Conservation (phyloP, 345 rosid species). For the Salix arbutifolia region DNA sequence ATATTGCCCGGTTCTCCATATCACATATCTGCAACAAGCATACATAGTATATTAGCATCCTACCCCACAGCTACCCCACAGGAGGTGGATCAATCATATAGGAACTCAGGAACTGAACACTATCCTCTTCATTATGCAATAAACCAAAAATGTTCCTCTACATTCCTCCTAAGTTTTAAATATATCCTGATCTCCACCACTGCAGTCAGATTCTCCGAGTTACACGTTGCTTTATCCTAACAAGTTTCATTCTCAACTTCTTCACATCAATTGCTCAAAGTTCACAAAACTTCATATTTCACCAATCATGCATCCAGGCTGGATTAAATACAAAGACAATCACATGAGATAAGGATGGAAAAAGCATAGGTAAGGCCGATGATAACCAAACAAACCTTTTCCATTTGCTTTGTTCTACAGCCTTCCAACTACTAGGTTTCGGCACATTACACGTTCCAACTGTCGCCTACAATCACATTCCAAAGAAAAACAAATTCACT, state of each 20-base stretch:
- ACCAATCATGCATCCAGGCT: not conserved
- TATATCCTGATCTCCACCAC: not conserved
- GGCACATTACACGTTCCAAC: slow-evolving; percentile 82
- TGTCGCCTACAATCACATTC: slow-evolving; percentile 67
- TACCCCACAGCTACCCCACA: not conserved
- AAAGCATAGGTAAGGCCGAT: not conserved
- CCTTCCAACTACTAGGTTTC: slow-evolving; percentile 93
- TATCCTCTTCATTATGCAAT: not conserved
- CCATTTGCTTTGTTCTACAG: slow-evolving; percentile 95
- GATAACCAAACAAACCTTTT: slow-evolving; percentile 55
- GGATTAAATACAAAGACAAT: not conserved
- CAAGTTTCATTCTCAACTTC: not conserved
- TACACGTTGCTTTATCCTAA: not conserved
- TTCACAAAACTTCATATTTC: not conserved
- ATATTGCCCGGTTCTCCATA: not conserved
- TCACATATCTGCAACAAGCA: not conserved
- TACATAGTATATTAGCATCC: not conserved
- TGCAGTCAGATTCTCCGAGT: not conserved
- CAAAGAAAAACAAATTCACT: not conserved
- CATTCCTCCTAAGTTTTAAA: not conserved
- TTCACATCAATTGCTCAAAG: not conserved
- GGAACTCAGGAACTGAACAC: not conserved
- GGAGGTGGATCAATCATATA: not conserved
- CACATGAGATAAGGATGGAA: not conserved
- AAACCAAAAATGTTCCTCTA: not conserved